Conservation (phyloP, 257 asterid species). For the Verbena officinalis region DNA sequence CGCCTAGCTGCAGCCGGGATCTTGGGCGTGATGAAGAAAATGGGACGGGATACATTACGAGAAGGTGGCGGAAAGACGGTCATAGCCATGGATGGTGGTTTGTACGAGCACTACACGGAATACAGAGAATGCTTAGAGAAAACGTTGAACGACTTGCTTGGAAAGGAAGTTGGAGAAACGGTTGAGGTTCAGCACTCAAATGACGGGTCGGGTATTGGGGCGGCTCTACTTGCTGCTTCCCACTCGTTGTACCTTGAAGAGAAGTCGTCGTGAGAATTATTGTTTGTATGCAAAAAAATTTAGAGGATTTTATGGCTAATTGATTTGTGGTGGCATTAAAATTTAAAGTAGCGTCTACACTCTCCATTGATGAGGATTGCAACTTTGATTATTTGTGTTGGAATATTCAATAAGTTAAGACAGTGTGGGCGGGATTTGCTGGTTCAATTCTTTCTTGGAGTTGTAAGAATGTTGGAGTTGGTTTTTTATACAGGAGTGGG, state of each 20-base stretch:
- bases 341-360: too few relatives aligned
- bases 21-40: constrained; percentile 70
- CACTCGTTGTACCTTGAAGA: constrained; percentile 52
- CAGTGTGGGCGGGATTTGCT: too few relatives aligned
- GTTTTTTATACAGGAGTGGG: too few relatives aligned
- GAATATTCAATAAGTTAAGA: too few relatives aligned
- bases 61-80: constrained; percentile 58
- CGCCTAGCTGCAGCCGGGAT: constrained; percentile 87
- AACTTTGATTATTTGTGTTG: too few relatives aligned
- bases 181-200: constrained; percentile 63
- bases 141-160: constrained; percentile 60
- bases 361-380: too few relatives aligned
- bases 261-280: constrained; percentile 10
- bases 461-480: neutral
- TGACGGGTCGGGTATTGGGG: constrained; percentile 92
- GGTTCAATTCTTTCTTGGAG: neutral
- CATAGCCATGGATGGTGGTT: constrained; percentile 84
- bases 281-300: too few relatives aligned
- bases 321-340: too few relatives aligned
- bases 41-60: constrained; percentile 59
- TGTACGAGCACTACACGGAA: constrained; percentile 72
- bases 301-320: too few relatives aligned
- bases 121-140: constrained; percentile 62
- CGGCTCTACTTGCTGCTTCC: constrained; percentile 88
- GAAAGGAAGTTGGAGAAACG: constrained; percentile 41